Percentiles rank a stretch among this genome's conserved stretches.
These are phyloP conservation scores for Cyclotella atomus DNA, from an alignment of 108 stramenopile species.

Conservation along the genomic window DNA sequence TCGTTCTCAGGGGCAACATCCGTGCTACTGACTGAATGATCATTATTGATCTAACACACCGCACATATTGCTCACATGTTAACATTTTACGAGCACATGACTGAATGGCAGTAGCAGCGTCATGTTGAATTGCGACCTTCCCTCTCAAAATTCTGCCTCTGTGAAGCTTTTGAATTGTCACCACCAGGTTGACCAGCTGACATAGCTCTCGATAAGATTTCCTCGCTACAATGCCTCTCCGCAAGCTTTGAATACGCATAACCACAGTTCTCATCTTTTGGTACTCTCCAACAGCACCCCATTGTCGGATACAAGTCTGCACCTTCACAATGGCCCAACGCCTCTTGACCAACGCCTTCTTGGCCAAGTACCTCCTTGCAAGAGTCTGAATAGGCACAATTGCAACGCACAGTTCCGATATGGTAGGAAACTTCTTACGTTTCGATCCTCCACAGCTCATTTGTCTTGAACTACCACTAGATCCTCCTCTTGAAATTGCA, in stretches of 20 bases:
- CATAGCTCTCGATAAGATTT: not conserved
- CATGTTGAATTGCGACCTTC: not conserved
- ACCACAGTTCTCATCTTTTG: not conserved
- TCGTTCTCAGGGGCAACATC: not conserved
- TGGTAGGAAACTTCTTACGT: slow-evolving; percentile 6
- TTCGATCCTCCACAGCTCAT: no score
- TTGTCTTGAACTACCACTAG: no score
- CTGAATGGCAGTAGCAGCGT: not conserved
- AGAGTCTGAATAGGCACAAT: slow-evolving; percentile 1
- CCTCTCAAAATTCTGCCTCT: not conserved
- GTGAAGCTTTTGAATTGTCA: not conserved
- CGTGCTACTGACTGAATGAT: not conserved
- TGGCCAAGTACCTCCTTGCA: slow-evolving; percentile 7
- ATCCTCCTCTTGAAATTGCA: no score
- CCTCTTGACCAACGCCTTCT: not conserved
- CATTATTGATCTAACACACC: not conserved
- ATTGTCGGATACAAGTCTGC: not conserved
- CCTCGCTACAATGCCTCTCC: slow-evolving; percentile 1
- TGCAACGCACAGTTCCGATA: not conserved
- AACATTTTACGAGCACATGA: not conserved
- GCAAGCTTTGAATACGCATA: not conserved
- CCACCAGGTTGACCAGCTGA: not conserved
- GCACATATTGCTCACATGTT: not conserved
- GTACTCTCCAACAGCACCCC: not conserved
- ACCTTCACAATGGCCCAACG: not conserved